Conservation (phyloP, 2,329 filamentous ascomycete genomes). For the Pseudocercospora eumusae region DNA sequence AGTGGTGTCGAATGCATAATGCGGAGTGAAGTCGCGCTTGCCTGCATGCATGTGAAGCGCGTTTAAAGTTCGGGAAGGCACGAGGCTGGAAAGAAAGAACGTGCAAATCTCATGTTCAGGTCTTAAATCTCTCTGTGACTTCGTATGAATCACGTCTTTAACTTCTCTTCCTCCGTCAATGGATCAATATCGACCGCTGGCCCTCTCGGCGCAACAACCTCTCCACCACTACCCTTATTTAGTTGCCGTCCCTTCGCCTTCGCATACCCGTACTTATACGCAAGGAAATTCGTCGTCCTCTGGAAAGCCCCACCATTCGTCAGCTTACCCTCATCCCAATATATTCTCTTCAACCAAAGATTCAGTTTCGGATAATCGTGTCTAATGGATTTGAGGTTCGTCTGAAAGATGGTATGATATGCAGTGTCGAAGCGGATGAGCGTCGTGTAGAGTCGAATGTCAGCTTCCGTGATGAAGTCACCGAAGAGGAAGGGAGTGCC, state of each 20-base stretch:
- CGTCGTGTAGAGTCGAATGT: conserved; percentile 54
- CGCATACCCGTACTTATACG: conserved; percentile 25
- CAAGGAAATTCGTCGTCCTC: conserved; percentile 48
- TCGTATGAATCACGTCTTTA: conserved; percentile 8
- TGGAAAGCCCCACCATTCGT: conserved; percentile 47
- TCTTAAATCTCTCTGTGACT: too few relatives aligned
- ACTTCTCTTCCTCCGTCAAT: conserved; percentile 19
- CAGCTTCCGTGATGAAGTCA: conserved; percentile 70
- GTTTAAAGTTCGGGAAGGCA: not conserved
- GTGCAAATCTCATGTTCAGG: not conserved
- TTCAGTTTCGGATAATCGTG: conserved; percentile 58
- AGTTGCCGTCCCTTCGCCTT: conserved; percentile 21
- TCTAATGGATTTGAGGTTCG: conserved; percentile 64
- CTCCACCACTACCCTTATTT: conserved; percentile 13
- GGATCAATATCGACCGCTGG: conserved; percentile 22
- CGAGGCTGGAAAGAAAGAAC: not conserved
- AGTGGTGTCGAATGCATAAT: too few relatives aligned
- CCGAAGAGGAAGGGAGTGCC: conserved; percentile 73
- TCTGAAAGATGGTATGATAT: conserved; percentile 86
- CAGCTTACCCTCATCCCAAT: conserved; percentile 48
- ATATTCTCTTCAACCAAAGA: conserved; percentile 50
- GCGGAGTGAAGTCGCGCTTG: not conserved
- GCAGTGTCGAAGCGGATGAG: conserved; percentile 72
- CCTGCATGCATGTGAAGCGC: not conserved
- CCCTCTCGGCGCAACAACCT: conserved; percentile 19